phyloP scores from a whole-genome alignment of 192 early-diverging fungal species.

The Backusella morwellensis region DNA sequence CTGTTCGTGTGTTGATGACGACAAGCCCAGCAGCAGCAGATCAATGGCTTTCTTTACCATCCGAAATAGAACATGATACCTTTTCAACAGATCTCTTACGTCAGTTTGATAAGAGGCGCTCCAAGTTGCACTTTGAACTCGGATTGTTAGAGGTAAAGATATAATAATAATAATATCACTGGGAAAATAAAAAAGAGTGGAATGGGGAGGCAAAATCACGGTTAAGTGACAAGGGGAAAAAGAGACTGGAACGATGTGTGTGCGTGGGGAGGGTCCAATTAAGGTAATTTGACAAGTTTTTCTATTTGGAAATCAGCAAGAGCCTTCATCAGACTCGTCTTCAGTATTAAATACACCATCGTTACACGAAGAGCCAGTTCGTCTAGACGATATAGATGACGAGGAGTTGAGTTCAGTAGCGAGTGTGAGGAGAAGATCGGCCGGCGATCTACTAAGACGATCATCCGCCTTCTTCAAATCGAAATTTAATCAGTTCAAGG shows the following conservation, averaged over 20 bases:
- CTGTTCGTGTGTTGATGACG: background rate
- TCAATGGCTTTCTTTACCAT: conserved; percentile 4
- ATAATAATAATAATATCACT: background rate
- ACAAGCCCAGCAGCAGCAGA: background rate
- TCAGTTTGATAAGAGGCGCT: conserved; percentile 27
- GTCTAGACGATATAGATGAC: conserved; percentile 1
- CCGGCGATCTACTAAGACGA: conserved; percentile 18
- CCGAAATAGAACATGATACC: background rate
- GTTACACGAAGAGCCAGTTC: background rate
- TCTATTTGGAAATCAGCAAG: conserved; percentile 1
- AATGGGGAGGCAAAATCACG: background rate
- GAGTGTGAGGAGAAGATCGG: conserved; percentile 8
- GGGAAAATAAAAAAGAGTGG: background rate
- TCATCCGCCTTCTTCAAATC: conserved; percentile 23
- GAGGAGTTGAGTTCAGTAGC: background rate
- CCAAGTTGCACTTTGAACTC: conserved; percentile 19
- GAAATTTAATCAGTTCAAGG: conserved; percentile 15
- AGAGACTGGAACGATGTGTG: background rate
- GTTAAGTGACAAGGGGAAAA: background rate
- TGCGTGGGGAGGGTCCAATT: background rate
- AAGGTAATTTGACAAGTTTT: conserved; percentile 17
- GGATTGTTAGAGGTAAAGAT: conserved; percentile 7
- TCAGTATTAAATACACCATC: background rate
- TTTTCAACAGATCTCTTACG: conserved; percentile 28
- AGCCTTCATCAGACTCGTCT: background rate